Conservation (phyloP, 164 flowering plant genomes). For the Vitis labrusca region DNA sequence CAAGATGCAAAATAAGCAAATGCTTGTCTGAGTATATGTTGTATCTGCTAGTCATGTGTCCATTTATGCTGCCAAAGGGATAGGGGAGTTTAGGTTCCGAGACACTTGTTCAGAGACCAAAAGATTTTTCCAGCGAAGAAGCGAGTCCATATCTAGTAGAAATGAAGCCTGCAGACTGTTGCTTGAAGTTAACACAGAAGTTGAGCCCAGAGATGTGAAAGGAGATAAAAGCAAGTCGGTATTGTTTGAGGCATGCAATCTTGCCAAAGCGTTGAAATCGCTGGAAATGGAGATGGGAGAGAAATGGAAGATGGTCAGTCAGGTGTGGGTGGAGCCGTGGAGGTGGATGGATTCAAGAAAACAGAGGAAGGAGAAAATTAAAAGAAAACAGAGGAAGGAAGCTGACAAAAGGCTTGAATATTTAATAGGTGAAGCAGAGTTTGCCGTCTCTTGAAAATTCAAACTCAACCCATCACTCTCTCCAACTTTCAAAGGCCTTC, state of each 20-base stretch:
- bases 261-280: neutral
- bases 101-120: neutral
- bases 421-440: too few species aligned
- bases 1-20: neutral
- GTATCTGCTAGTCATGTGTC: constrained; percentile 13
- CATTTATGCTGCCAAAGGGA: constrained; percentile 4
- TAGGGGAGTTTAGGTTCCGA: neutral
- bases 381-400: neutral
- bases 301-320: constrained; percentile 9
- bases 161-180: too few species aligned
- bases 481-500: too few species aligned
- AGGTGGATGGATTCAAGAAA: neutral
- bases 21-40: constrained; percentile 17
- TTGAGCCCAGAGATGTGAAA: too few species aligned
- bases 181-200: too few species aligned
- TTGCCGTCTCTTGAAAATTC: too few species aligned
- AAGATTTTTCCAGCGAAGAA: neutral
- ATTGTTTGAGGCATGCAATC: neutral
- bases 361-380: rapidly evolving
- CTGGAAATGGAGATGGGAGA: neutral
- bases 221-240: neutral
- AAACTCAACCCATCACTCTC: too few species aligned
- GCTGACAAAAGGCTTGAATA: too few species aligned
- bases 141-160: neutral
- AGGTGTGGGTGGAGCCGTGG: constrained; percentile 16